Conservation (phyloP, 768 basidiomycete species). For the Rickenella mellea region DNA sequence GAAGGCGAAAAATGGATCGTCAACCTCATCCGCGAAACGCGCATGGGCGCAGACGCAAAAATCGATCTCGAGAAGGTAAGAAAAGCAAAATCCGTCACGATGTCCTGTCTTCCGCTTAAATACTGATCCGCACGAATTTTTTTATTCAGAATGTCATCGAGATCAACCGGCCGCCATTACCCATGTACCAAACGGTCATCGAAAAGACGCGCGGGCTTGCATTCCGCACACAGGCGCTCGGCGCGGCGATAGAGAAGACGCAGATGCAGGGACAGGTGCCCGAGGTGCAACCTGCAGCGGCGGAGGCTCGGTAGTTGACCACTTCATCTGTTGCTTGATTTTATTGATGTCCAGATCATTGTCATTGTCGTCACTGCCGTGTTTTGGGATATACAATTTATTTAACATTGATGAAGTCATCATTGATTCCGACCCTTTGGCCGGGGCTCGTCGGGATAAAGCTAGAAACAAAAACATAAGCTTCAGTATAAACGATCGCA, state of each 20-base stretch:
- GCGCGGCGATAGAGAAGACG: slow-evolving; percentile 56
- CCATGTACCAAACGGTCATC: slow-evolving; percentile 89
- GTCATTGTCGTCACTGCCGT: too few species aligned
- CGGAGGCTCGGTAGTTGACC: too few species aligned
- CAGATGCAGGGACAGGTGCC: slow-evolving; percentile 7
- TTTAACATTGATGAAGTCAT: too few species aligned
- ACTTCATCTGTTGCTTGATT: too few species aligned
- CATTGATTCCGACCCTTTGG: too few species aligned
- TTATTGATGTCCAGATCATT: too few species aligned
- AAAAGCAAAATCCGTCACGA: background rate
- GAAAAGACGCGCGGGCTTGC: slow-evolving; percentile 91
- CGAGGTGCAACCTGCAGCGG: too few species aligned
- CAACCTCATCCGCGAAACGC: slow-evolving; percentile 94
- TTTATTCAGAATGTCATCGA: slow-evolving; percentile 83
- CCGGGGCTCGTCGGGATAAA: slow-evolving; percentile 1
- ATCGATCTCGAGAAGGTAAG: slow-evolving; percentile 91
- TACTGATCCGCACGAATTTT: slow-evolving; percentile 17
- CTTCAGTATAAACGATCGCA: background rate
- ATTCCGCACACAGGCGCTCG: slow-evolving; percentile 83
- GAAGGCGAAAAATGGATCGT: slow-evolving; percentile 99
- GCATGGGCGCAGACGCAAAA: slow-evolving; percentile 95
- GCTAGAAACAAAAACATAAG: background rate
- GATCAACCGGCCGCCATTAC: slow-evolving; percentile 82
- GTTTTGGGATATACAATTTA: too few species aligned
- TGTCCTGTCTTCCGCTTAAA: background rate